phyloP scores from a whole-genome alignment of 1,139 yeast species.

The Candida albicans region DNA sequence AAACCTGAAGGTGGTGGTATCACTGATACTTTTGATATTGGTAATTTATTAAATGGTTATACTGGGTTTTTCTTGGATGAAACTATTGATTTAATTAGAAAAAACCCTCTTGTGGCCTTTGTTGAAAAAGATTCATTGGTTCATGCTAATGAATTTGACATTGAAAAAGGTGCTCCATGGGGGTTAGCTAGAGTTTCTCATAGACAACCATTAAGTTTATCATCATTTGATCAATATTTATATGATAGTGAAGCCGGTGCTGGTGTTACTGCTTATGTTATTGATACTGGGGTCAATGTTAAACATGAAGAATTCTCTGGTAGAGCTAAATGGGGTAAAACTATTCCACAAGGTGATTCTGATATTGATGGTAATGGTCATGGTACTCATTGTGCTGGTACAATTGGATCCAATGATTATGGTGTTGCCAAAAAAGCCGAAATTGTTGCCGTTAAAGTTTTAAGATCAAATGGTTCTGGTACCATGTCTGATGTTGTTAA shows the following conservation, averaged over 20 bases:
- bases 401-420: slow-evolving; percentile 42
- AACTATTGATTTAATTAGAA: slow-evolving; percentile 26
- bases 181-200: slow-evolving; percentile 40
- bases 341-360: slow-evolving; percentile 32
- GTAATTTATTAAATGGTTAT: slow-evolving; percentile 31
- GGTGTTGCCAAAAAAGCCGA: slow-evolving; percentile 46
- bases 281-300: slow-evolving; percentile 44
- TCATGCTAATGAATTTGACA: slow-evolving; percentile 33
- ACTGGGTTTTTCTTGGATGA: slow-evolving; percentile 33
- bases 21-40: slow-evolving; percentile 36
- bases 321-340: slow-evolving; percentile 44
- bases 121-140: slow-evolving; percentile 39
- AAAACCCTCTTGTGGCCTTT: slow-evolving; percentile 32
- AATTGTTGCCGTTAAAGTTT: slow-evolving; percentile 43
- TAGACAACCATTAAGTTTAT: slow-evolving; percentile 37
- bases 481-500: slow-evolving; percentile 44
- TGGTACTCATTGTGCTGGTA: slow-evolving; percentile 51
- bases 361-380: slow-evolving; percentile 54
- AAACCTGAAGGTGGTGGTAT: slow-evolving; percentile 60
- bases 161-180: slow-evolving; percentile 44
- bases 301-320: slow-evolving; percentile 44
- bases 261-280: slow-evolving; percentile 46
- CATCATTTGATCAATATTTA: slow-evolving; percentile 38
- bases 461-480: slow-evolving; percentile 43
- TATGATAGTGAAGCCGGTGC: slow-evolving; percentile 42